Evolutionary conservation across 2,329 filamentous ascomycete species (phyloP).

Genomic region (Coniosporium tulheliwenetii): DNA sequence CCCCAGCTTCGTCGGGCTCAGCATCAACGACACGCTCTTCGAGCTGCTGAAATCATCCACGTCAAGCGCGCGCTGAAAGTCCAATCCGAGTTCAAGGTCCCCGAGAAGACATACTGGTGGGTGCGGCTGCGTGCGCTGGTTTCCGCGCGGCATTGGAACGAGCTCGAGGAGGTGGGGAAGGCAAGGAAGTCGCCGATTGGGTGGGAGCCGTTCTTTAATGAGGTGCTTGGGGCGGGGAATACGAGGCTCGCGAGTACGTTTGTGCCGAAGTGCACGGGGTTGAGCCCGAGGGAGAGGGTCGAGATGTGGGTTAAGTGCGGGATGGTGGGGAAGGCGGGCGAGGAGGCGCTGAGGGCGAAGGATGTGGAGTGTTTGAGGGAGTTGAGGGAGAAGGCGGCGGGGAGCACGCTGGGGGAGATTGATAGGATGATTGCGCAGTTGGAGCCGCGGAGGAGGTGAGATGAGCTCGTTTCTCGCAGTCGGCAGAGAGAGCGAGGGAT

Average conservation of each 20-base stretch:
- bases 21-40: constrained; percentile 83
- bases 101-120: constrained; percentile 86
- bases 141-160: constrained; percentile 77
- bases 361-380: constrained; percentile 61
- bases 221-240: constrained; percentile 77
- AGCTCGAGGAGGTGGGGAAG: constrained; percentile 73
- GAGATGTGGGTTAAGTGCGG: constrained; percentile 97
- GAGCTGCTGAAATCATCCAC: constrained; percentile 73
- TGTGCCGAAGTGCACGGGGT: constrained; percentile 67
- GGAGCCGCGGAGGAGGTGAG: background rate
- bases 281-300: constrained; percentile 55
- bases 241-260: constrained; percentile 70
- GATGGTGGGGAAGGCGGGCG: constrained; percentile 72
- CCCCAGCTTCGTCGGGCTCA: constrained; percentile 55
- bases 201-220: constrained; percentile 95
- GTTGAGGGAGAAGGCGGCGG: constrained; percentile 58
- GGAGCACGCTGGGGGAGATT: constrained; percentile 59
- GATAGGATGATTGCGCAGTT: constrained; percentile 54
- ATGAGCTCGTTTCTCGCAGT: too few species aligned
- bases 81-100: constrained; percentile 81
- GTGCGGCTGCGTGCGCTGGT: constrained; percentile 72
- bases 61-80: constrained; percentile 75
- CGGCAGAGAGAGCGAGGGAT: too few species aligned
- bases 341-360: constrained; percentile 74
- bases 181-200: constrained; percentile 79